Percentiles rank a stretch among this genome's conserved stretches.
Evolutionary conservation across 345 rosid species (phyloP).

Genomic region (Brassica carinata): DNA sequence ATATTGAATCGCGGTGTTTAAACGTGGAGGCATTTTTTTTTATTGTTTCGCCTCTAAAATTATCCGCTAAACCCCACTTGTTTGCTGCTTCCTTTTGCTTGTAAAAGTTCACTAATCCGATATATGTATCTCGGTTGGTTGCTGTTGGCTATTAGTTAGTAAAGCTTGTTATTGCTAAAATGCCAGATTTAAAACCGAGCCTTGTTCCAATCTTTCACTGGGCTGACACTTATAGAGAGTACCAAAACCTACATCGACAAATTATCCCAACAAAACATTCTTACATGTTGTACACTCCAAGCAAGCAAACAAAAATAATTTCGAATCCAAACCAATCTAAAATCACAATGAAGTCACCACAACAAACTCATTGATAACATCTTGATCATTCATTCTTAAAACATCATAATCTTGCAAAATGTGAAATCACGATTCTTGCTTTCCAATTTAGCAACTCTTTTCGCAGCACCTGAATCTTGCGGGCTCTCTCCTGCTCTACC

Average conservation of each 20-base stretch:
- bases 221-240: neutral
- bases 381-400: neutral
- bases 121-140: neutral
- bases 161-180: neutral
- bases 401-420: neutral
- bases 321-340: neutral
- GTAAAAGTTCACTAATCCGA: no score
- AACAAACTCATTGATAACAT: neutral
- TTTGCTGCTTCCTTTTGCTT: neutral
- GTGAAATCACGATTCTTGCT: neutral
- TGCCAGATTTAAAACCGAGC: neutral
- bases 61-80: conserved; percentile 35
- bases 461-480: neutral
- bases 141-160: neutral
- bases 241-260: no score
- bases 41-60: conserved; percentile 42
- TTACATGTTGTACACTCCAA: neutral
- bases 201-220: neutral
- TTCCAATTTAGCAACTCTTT: neutral
- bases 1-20: conserved; percentile 35
- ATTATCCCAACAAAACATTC: neutral
- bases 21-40: conserved; percentile 41
- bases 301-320: neutral
- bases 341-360: neutral
- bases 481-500: neutral